Conservation (phyloP, 208 protist genomes). For the Crithidia fasciculata region DNA sequence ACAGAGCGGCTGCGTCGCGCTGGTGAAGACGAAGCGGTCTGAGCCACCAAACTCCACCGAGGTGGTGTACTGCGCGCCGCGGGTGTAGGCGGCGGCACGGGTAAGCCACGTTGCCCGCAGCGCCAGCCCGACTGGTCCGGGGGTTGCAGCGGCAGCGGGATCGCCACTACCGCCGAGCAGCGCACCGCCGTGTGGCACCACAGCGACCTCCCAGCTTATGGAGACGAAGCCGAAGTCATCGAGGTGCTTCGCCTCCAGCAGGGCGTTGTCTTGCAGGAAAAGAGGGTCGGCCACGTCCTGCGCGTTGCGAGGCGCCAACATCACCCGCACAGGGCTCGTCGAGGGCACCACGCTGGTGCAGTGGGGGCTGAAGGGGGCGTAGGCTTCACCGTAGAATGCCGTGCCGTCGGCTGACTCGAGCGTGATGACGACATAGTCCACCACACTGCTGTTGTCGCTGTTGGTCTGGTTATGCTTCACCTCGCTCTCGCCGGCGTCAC, state of each 20-base stretch:
- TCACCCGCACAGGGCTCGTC: constrained; percentile 59
- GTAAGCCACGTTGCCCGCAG: constrained; percentile 77
- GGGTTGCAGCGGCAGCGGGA: background rate
- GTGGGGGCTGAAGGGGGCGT: constrained; percentile 79
- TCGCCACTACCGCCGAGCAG: constrained; percentile 13
- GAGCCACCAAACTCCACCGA: constrained; percentile 78
- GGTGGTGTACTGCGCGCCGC: constrained; percentile 60
- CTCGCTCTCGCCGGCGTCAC: background rate
- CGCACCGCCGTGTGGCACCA: constrained; percentile 74
- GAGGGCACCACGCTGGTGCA: constrained; percentile 41
- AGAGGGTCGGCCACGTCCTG: constrained; percentile 63
- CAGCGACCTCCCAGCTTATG: constrained; percentile 69
- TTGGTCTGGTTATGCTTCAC: background rate
- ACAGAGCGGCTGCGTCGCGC: constrained; percentile 36
- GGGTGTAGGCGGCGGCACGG: constrained; percentile 43
- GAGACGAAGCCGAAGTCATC: constrained; percentile 88
- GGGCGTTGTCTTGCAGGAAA: constrained; percentile 58
- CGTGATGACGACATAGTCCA: constrained; percentile 64
- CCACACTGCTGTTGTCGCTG: constrained; percentile 24
- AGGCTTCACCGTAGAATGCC: constrained; percentile 66
- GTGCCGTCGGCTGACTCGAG: constrained; percentile 47
- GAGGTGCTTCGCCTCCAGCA: constrained; percentile 49
- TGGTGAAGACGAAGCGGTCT: constrained; percentile 43
- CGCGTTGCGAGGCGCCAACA: constrained; percentile 79
- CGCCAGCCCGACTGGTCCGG: constrained; percentile 74